These are phyloP conservation scores for Skeletonema grethae DNA, from an alignment of 108 stramenopile species.

Conservation along the genomic window DNA sequence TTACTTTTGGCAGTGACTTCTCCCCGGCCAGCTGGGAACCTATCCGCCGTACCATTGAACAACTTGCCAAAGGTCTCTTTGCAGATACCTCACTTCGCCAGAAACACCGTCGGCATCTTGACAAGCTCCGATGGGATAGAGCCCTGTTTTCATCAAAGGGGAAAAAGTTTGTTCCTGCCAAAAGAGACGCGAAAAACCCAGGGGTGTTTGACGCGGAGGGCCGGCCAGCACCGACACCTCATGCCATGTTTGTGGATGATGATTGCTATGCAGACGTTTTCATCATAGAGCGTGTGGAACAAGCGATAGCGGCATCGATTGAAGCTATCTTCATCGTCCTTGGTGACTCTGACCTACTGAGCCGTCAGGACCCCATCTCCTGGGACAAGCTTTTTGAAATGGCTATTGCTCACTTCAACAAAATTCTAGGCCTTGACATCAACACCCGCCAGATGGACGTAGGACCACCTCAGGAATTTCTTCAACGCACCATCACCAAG, in stretches of 20 bases:
- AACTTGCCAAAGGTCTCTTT: background rate
- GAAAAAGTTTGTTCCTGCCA: background rate
- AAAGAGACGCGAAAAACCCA: background rate
- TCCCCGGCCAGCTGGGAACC: conserved; percentile 4
- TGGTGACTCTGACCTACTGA: background rate
- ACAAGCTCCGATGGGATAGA: background rate
- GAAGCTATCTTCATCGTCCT: conserved; percentile 34
- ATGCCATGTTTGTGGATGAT: conserved; percentile 19
- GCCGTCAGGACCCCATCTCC: conserved; percentile 17
- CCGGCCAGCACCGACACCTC: background rate
- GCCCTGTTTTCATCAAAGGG: background rate
- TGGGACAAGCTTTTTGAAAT: conserved; percentile 21
- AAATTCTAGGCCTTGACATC: conserved; percentile 6
- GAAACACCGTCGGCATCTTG: conserved; percentile 5
- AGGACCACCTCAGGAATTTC: background rate
- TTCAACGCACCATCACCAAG: background rate
- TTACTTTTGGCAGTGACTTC: background rate
- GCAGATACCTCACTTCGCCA: background rate
- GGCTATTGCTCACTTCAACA: background rate
- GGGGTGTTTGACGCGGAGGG: conserved; percentile 19
- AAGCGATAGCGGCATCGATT: background rate
- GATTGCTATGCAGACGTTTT: background rate
- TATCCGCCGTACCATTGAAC: conserved; percentile 2
- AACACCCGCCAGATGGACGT: conserved; percentile 7
- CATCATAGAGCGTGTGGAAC: background rate